Conservation (phyloP, 1,284 basidiomycete genomes). For the Moesziomyces globuligerus region DNA sequence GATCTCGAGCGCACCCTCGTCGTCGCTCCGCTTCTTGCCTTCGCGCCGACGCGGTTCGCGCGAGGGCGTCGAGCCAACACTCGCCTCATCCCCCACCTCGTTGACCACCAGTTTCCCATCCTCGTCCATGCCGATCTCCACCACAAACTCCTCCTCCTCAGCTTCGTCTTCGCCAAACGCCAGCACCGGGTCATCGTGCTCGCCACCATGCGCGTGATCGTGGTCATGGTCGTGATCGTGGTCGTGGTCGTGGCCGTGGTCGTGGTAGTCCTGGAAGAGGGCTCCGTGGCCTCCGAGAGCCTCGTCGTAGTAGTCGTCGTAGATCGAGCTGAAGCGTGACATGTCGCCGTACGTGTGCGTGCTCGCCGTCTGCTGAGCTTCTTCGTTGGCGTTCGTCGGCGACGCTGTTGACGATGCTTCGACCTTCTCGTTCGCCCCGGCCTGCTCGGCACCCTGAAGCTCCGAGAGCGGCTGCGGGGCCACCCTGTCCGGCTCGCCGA, state of each 20-base stretch:
- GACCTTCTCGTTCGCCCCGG: neutral
- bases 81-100: constrained; percentile 1
- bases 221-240: constrained; percentile 3
- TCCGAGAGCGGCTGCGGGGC: constrained; percentile 3
- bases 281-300: constrained; percentile 31
- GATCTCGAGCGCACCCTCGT: constrained; percentile 16
- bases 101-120: constrained; percentile 23
- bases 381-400: neutral
- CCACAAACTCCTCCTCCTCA: constrained; percentile 12
- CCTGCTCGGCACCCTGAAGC: neutral
- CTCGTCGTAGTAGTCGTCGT: constrained; percentile 50
- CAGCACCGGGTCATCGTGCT: neutral
- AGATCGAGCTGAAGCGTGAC: constrained; percentile 36
- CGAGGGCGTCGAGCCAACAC: neutral
- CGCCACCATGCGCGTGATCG: neutral
- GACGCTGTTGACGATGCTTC: neutral
- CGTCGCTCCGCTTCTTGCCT: constrained; percentile 26
- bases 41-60: constrained; percentile 2
- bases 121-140: constrained; percentile 28
- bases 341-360: constrained; percentile 46
- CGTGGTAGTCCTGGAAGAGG: constrained; percentile 5
- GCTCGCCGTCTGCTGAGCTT: neutral
- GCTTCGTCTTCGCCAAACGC: neutral
- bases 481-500: constrained; percentile 25
- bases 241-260: constrained; percentile 4